Evolutionary conservation across 164 flowering plant genomes (phyloP).

Genomic region (Nymphaea colorata): DNA sequence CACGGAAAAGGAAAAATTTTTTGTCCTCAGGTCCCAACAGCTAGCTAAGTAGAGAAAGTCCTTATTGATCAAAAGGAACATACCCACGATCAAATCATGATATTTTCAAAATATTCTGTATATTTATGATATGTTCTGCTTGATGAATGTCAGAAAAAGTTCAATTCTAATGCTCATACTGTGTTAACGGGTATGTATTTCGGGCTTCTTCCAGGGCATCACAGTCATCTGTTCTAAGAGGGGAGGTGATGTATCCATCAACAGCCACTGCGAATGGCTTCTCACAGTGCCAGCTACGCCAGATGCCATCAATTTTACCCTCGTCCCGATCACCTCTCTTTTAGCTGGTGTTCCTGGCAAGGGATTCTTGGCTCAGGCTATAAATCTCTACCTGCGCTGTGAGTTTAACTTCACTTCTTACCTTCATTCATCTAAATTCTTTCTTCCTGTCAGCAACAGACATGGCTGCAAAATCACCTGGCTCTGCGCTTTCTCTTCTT

Average conservation of each 20-base stretch:
- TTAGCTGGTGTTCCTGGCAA: slow-evolving; percentile 61
- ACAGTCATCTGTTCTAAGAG: slow-evolving; percentile 42
- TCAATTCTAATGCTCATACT: too few species aligned
- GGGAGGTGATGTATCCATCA: slow-evolving; percentile 44
- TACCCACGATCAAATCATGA: too few species aligned
- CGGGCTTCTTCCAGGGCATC: slow-evolving; percentile 22
- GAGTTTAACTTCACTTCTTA: not conserved
- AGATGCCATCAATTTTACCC: slow-evolving; percentile 49
- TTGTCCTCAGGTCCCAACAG: too few species aligned
- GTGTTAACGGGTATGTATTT: too few species aligned
- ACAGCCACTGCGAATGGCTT: slow-evolving; percentile 74
- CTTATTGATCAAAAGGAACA: too few species aligned
- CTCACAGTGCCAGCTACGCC: slow-evolving; percentile 57
- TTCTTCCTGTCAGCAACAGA: not conserved
- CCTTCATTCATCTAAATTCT: not conserved
- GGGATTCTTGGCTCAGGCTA: slow-evolving; percentile 75
- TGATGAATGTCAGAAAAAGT: too few species aligned
- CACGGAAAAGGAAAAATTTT: too few species aligned
- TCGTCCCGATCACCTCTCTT: slow-evolving; percentile 84
- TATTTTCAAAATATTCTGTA: too few species aligned
- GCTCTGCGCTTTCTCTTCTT: not conserved
- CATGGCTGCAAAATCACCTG: not conserved
- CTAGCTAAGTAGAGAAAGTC: too few species aligned
- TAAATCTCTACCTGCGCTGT: slow-evolving; percentile 70
- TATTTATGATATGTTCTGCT: too few species aligned